Percentiles rank a stretch among this genome's conserved stretches.
phyloP scores from a whole-genome alignment of 805 yeast genomes.

The Ogataea paradorogensis region DNA sequence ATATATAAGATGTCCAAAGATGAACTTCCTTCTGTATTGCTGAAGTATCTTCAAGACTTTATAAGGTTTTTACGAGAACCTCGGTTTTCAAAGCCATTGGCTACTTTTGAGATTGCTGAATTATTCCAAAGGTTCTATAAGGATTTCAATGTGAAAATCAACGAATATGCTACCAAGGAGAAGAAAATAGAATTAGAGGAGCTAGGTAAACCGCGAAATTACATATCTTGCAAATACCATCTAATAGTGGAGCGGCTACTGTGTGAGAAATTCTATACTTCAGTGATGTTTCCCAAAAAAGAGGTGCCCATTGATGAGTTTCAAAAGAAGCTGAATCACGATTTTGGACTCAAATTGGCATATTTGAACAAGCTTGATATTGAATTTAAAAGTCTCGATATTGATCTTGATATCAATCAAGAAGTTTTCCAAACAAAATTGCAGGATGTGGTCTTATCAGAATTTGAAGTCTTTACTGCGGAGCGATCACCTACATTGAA shows the following conservation, averaged over 20 bases:
- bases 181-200: conserved; percentile 25
- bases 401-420: conserved; percentile 29
- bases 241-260: conserved; percentile 31
- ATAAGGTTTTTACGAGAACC: conserved; percentile 34
- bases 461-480: conserved; percentile 32
- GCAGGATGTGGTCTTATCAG: conserved; percentile 27
- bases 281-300: conserved; percentile 34
- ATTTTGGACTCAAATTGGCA: conserved; percentile 29
- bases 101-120: conserved; percentile 34
- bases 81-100: conserved; percentile 34
- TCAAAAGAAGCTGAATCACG: conserved; percentile 25
- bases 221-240: conserved; percentile 26
- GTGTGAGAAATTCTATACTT: conserved; percentile 34
- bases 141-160: conserved; percentile 25
- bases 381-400: conserved; percentile 28
- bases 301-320: conserved; percentile 30
- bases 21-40: conserved; percentile 29
- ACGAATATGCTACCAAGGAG: conserved; percentile 19
- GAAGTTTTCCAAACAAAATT: conserved; percentile 21
- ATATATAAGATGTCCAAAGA: conserved; percentile 18
- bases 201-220: conserved; percentile 16
- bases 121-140: conserved; percentile 34
- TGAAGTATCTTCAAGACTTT: conserved; percentile 27
- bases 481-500: conserved; percentile 36
- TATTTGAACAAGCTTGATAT: conserved; percentile 26